Conservation (phyloP, 1,284 basidiomycete species). For the Mycosarcoma mackinlayi region DNA sequence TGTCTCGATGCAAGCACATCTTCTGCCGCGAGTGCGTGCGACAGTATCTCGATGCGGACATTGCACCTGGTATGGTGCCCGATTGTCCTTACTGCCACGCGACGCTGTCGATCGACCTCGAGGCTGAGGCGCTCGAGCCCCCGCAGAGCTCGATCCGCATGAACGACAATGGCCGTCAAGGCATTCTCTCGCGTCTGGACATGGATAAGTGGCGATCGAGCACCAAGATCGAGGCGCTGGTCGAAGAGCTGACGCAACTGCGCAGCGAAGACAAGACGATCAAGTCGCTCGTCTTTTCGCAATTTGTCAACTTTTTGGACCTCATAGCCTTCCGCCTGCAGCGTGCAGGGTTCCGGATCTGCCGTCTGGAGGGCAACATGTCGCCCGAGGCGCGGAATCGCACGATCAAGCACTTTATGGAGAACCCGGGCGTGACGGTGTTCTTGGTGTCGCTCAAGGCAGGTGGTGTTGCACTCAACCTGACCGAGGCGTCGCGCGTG, state of each 20-base stretch:
- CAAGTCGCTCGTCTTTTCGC: conserved; percentile 95
- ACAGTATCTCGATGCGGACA: conserved; percentile 83
- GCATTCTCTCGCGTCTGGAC: conserved; percentile 90
- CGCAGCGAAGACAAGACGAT: conserved; percentile 87
- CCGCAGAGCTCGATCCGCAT: conserved; percentile 71
- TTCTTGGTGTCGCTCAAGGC: conserved; percentile 95
- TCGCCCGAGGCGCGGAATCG: conserved; percentile 93
- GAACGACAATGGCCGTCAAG: conserved; percentile 77
- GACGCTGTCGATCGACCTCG: conserved; percentile 91
- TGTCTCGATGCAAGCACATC: conserved; percentile 83
- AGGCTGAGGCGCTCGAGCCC: conserved; percentile 88
- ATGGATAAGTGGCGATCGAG: conserved; percentile 91
- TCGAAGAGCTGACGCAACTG: conserved; percentile 90
- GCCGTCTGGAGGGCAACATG: conserved; percentile 96
- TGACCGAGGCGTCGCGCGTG: conserved; percentile 67
- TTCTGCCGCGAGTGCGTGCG: conserved; percentile 92
- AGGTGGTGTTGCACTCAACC: conserved; percentile 82
- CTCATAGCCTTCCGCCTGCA: conserved; percentile 92
- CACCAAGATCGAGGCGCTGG: conserved; percentile 94
- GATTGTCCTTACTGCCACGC: conserved; percentile 96
- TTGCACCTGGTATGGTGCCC: conserved; percentile 74
- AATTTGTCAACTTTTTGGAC: conserved; percentile 83
- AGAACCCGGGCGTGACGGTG: conserved; percentile 91
- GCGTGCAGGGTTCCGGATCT: conserved; percentile 86
- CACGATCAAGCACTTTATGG: conserved; percentile 95